Conservation (phyloP, 2,329 filamentous ascomycete species). For the Coleophoma cylindrospora region DNA sequence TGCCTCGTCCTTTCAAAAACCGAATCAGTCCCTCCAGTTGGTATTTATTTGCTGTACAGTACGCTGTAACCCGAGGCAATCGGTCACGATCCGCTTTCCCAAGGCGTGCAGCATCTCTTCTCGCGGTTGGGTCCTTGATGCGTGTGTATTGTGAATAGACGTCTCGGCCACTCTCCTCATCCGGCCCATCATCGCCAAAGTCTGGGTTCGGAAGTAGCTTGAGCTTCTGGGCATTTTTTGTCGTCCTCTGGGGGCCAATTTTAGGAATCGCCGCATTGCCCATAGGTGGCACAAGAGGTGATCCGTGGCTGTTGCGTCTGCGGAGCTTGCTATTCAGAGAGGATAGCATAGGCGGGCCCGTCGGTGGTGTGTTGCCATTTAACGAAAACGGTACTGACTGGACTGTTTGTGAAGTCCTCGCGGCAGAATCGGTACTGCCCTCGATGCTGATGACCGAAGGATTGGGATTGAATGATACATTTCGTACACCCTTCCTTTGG, state of each 20-base stretch:
- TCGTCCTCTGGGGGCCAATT: conserved; percentile 90
- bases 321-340: conserved; percentile 84
- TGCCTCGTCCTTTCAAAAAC: conserved; percentile 81
- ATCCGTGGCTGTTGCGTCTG: conserved; percentile 76
- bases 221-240: conserved; percentile 92
- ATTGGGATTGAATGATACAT: conserved; percentile 73
- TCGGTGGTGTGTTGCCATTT: conserved; percentile 11
- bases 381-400: conserved; percentile 27
- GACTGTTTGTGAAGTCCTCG: conserved; percentile 26
- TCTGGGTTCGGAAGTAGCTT: conserved; percentile 94
- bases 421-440: conserved; percentile 38
- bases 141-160: conserved; percentile 97
- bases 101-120: conserved; percentile 84
- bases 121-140: conserved; percentile 92
- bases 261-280: conserved; percentile 46
- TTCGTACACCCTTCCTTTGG: conserved; percentile 32
- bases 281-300: conserved; percentile 28
- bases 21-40: conserved; percentile 84
- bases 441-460: conserved; percentile 58
- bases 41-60: conserved; percentile 91
- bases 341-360: conserved; percentile 61
- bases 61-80: conserved; percentile 88
- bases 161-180: conserved; percentile 90
- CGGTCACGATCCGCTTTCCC: conserved; percentile 89
- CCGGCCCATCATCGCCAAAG: conserved; percentile 66